phyloP scores from a whole-genome alignment of 495 filamentous ascomycete genomes.

The Tirmania nivea region DNA sequence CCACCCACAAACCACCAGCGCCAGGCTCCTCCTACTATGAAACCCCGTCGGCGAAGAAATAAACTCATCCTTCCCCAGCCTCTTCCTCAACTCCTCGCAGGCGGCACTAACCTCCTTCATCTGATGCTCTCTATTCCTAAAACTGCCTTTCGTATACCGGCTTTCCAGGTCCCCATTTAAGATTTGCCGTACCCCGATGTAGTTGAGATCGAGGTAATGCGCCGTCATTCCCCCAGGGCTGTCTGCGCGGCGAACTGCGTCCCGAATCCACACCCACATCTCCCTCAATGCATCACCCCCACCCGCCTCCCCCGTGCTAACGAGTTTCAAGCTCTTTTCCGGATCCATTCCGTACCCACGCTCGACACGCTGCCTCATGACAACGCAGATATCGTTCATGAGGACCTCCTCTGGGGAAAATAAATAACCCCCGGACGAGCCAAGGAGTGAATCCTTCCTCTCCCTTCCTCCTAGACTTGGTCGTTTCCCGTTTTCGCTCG shows the following conservation, averaged over 20 bases:
- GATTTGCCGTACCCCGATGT: conserved; percentile 56
- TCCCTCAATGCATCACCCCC: conserved; percentile 10
- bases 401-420: conserved; percentile 6
- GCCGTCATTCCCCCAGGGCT: conserved; percentile 46
- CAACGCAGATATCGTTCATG: conserved; percentile 12
- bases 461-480: not conserved
- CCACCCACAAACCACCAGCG: conserved; percentile 58
- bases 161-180: conserved; percentile 50
- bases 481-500: not conserved
- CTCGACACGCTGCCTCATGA: conserved; percentile 14
- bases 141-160: not conserved
- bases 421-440: not conserved
- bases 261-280: conserved; percentile 24
- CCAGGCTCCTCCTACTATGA: conserved; percentile 54
- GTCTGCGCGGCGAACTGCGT: conserved; percentile 39
- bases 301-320: conserved; percentile 4
- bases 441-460: not conserved
- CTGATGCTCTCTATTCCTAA: conserved; percentile 5
- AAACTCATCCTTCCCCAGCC: conserved; percentile 25
- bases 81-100: conserved; percentile 29
- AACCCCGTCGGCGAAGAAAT: conserved; percentile 32
- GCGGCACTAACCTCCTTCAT: conserved; percentile 26
- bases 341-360: conserved; percentile 11
- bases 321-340: conserved; percentile 7
- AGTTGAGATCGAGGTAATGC: conserved; percentile 59